phyloP scores from a whole-genome alignment of 768 basidiomycete species.

The Serpula lacrymans region DNA sequence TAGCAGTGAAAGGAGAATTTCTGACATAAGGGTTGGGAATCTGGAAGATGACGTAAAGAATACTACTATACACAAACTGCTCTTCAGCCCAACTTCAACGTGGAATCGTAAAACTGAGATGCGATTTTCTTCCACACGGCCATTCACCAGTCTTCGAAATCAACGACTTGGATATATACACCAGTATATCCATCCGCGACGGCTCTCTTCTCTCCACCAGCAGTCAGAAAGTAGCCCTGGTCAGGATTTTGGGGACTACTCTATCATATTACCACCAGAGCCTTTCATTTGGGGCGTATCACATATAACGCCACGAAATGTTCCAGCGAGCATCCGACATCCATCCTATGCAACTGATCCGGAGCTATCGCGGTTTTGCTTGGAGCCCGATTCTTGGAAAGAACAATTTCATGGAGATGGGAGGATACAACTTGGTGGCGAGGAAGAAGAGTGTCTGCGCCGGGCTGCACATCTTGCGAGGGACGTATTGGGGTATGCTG shows the following conservation, averaged over 20 bases:
- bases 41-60: no score
- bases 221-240: no score
- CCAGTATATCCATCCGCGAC: no score
- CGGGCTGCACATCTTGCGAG: conserved; percentile 55
- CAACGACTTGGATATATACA: no score
- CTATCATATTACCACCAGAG: conserved; percentile 61
- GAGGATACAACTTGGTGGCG: conserved; percentile 48
- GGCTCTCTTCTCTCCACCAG: no score
- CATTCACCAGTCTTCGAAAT: no score
- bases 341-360: conserved; percentile 50
- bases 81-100: no score
- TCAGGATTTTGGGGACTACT: conserved; percentile 50
- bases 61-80: no score
- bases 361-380: conserved; percentile 2
- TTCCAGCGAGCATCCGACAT: conserved; percentile 52
- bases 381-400: background rate
- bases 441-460: conserved; percentile 50
- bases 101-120: no score
- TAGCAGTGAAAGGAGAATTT: no score
- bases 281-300: conserved; percentile 62
- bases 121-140: no score
- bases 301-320: conserved; percentile 53
- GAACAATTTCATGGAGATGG: conserved; percentile 23
- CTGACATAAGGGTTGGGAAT: no score
- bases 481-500: conserved; percentile 52